Conservation (phyloP, 1,139 yeast species). For the Suhomyces bokatorum region DNA sequence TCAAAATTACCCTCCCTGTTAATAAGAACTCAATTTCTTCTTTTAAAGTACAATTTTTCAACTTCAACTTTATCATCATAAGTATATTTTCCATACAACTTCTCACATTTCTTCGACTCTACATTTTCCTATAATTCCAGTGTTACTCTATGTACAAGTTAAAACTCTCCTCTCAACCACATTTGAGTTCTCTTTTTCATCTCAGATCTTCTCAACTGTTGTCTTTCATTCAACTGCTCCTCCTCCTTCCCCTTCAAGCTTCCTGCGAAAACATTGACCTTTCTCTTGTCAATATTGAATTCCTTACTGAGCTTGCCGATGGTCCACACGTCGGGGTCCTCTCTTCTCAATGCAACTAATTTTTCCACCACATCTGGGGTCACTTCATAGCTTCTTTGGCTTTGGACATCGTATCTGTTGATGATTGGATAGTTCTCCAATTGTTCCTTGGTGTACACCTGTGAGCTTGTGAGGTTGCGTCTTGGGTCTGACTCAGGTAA, state of each 20-base stretch:
- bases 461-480: constrained; percentile 30
- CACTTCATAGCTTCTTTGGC: constrained; percentile 57
- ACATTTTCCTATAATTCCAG: background rate
- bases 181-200: constrained; percentile 55
- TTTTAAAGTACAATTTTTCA: too few relatives aligned
- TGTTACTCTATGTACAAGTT: constrained; percentile 7
- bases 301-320: constrained; percentile 65
- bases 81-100: too few relatives aligned
- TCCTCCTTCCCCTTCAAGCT: constrained; percentile 17
- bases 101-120: background rate
- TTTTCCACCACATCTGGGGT: constrained; percentile 61
- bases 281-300: constrained; percentile 42
- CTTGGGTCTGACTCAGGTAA: constrained; percentile 68
- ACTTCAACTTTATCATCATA: too few relatives aligned
- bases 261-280: constrained; percentile 31
- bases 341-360: constrained; percentile 59
- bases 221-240: constrained; percentile 31
- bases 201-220: constrained; percentile 32
- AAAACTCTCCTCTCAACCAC: constrained; percentile 63
- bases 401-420: constrained; percentile 31
- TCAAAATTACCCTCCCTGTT: too few relatives aligned
- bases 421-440: constrained; percentile 56
- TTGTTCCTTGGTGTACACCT: constrained; percentile 39
- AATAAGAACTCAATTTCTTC: too few relatives aligned
- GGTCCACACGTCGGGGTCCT: constrained; percentile 67